Evolutionary conservation across 768 basidiomycete species (phyloP).

Genomic region (Rhizopogon rudus): DNA sequence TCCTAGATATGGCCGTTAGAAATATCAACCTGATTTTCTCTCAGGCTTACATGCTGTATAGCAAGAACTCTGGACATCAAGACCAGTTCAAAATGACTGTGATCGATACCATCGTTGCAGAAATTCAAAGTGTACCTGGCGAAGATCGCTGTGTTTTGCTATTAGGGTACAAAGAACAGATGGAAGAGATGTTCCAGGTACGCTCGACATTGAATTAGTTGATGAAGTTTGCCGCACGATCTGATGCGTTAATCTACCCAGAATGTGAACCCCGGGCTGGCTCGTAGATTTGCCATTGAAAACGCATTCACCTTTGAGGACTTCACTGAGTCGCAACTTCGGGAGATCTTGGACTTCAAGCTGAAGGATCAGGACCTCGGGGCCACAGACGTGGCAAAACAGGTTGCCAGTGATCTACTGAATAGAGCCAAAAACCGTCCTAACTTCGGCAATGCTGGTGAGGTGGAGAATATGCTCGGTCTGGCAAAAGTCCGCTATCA

Average conservation of each 20-base stretch:
- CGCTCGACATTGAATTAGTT: neutral
- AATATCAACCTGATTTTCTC: neutral
- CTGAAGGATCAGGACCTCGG: conserved; percentile 51
- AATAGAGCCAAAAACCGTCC: conserved; percentile 34
- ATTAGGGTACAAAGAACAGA: conserved; percentile 60
- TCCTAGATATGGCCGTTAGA: neutral
- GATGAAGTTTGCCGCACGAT: neutral
- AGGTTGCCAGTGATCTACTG: conserved; percentile 47
- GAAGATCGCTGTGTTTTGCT: conserved; percentile 68
- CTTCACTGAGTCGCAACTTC: conserved; percentile 50
- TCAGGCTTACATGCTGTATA: conserved; percentile 69
- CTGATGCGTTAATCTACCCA: conserved; percentile 15
- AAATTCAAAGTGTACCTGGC: conserved; percentile 63
- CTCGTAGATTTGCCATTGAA: conserved; percentile 64
- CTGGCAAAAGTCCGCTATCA: conserved; percentile 46
- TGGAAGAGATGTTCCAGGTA: conserved; percentile 74
- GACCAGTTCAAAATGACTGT: conserved; percentile 63
- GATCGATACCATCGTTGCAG: conserved; percentile 71
- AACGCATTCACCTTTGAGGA: conserved; percentile 68
- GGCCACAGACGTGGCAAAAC: conserved; percentile 54
- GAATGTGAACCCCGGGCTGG: conserved; percentile 68
- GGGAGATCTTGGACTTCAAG: conserved; percentile 49
- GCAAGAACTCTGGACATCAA: conserved; percentile 24
- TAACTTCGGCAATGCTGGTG: conserved; percentile 64
- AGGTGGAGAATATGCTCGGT: conserved; percentile 55